phyloP scores from a whole-genome alignment of 768 basidiomycete species.

The Termitomyces sp. region DNA sequence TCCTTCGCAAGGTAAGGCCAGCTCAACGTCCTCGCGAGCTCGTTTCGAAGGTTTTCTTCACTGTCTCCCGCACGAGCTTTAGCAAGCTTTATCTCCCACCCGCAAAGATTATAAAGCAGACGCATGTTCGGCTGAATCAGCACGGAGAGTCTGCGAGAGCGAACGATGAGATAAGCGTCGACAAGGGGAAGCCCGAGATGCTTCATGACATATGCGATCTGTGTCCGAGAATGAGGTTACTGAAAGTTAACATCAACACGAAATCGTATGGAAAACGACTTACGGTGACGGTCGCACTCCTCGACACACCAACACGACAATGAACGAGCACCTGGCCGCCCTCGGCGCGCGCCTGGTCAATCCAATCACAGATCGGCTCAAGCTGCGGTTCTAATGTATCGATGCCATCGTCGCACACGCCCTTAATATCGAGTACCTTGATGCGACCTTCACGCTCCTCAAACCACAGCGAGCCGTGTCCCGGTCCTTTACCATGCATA shows the following conservation, averaged over 20 bases:
- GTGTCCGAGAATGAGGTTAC: background rate
- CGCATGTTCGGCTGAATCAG: constrained; percentile 95
- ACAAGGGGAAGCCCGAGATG: constrained; percentile 81
- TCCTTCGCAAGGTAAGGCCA: constrained; percentile 87
- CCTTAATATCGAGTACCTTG: constrained; percentile 88
- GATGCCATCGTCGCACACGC: constrained; percentile 94
- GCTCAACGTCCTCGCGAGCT: constrained; percentile 64
- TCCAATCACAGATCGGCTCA: constrained; percentile 88
- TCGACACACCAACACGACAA: constrained; percentile 97
- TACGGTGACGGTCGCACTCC: constrained; percentile 90
- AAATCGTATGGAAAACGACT: constrained; percentile 23
- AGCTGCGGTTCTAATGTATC: constrained; percentile 90
- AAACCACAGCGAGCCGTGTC: constrained; percentile 77
- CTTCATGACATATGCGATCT: constrained; percentile 98
- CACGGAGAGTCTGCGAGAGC: constrained; percentile 85
- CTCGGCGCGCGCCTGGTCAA: constrained; percentile 74
- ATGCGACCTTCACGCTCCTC: constrained; percentile 88
- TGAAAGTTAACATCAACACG: background rate
- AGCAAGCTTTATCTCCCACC: constrained; percentile 95
- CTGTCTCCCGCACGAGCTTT: constrained; percentile 59
- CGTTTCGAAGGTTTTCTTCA: constrained; percentile 46
- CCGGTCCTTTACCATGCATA: constrained; percentile 40
- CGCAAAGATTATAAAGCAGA: constrained; percentile 90
- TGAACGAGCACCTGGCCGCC: constrained; percentile 94
- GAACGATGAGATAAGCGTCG: constrained; percentile 90